Base-by-base conservation (phyloP, 352 stramenopile species). In the Phytophthora melonis region DNA sequence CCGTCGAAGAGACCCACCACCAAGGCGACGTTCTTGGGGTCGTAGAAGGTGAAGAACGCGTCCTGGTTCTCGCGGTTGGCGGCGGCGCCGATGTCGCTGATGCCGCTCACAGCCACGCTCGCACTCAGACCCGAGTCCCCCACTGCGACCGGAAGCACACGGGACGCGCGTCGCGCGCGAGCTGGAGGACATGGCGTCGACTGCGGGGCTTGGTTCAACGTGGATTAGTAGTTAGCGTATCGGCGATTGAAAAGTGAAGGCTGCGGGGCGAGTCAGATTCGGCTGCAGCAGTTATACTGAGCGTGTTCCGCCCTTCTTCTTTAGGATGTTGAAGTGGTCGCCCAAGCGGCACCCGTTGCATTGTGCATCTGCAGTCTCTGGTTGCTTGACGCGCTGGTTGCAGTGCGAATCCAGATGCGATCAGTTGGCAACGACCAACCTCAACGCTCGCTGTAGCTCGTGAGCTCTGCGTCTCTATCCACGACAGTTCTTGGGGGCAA, bases 1-100 rank as follows among this genome's bases (percentile, higher is more conserved):
- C 92, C 92, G 69, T 97, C 91, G 71, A 97, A 96, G 14, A 97
- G 76, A 9, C 87, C 87, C 27, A 97, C 32, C 23, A 96, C 82
- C 49, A 93, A 68, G 7, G 76, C 79, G 16, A 67, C 53, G 32
- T 81, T 70, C n/a, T 65, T 66, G 16, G 58, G 47, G 27, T 90
- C 74, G 49, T 75, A 70, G 47, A 87, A 88, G 27, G 88, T 80
- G 69, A 98, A 97, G 78, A 91, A 96, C 23, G 92, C 86, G 66
- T 98, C 93, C 78, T 98, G 93, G 74, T 98, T 98, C 69, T 88
- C 77, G 27, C 71, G 62, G 54, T 79, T 79, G 61, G 86, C 78
- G n/a, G 74, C 70, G 58, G 82, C 81, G 14, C 89, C 89, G 0
- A 83, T 78, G 65, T 93, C 80, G 13, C 81, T 91, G 64, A 88